A percentile compares a stretch with the other conserved stretches of the same genome.
These are phyloP conservation scores for Phlegmacium glaucopus DNA, from an alignment of 768 basidiomycete species.

Conservation along the genomic window DNA sequence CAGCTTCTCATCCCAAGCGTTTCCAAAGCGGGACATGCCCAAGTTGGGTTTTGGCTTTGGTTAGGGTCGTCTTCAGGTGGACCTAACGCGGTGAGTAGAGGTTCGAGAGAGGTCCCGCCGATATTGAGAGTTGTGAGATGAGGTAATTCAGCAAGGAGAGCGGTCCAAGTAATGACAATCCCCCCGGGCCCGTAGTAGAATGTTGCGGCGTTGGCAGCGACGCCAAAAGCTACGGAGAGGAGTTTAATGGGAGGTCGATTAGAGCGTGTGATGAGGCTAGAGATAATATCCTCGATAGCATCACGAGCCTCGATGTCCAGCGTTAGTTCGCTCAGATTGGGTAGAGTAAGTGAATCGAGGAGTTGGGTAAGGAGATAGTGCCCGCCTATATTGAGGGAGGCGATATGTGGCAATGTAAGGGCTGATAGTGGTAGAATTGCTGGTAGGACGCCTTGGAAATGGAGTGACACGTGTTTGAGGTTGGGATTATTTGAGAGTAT, in stretches of 20 bases:
- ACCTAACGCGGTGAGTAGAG: conserved; percentile 54
- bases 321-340: conserved; percentile 52
- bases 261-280: conserved; percentile 57
- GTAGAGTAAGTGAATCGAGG: conserved; percentile 58
- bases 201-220: conserved; percentile 28
- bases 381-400: conserved; percentile 58
- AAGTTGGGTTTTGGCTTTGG: conserved; percentile 30
- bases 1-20: conserved; percentile 62
- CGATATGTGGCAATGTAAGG: conserved; percentile 52
- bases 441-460: conserved; percentile 58
- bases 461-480: conserved; percentile 54
- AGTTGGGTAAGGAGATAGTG: conserved; percentile 62
- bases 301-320: conserved; percentile 76
- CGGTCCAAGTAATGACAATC: conserved; percentile 62
- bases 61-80: conserved; percentile 55
- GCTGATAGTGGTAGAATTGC: conserved; percentile 60
- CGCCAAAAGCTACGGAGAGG: conserved; percentile 58
- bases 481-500: conserved; percentile 57
- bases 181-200: conserved; percentile 61
- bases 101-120: conserved; percentile 64
- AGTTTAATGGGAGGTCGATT: conserved; percentile 51
- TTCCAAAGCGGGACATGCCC: conserved; percentile 63
- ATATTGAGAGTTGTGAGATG: conserved; percentile 58
- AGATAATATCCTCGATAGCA: conserved; percentile 69
- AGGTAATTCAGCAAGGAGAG: conserved; percentile 53